These are phyloP conservation scores for Stereocaulon alpinum DNA, from an alignment of 495 filamentous ascomycete genomes.

Conservation along the genomic window DNA sequence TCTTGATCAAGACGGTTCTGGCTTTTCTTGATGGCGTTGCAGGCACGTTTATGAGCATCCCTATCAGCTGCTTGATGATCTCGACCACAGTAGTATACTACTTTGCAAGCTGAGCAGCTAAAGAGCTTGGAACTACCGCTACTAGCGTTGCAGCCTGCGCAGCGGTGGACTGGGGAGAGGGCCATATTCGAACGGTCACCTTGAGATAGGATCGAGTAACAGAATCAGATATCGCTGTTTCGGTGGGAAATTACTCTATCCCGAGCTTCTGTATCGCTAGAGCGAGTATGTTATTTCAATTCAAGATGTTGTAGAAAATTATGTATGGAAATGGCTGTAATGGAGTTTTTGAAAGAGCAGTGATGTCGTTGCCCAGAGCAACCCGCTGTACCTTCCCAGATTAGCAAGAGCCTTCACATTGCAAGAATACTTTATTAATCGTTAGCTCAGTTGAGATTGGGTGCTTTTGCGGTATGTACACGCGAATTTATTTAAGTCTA, in stretches of 20 bases:
- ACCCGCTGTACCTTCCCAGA: neutral
- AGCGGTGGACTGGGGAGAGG: neutral
- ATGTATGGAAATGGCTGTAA: neutral
- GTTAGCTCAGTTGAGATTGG: too few species aligned
- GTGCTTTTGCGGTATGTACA: too few species aligned
- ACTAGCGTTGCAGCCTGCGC: neutral
- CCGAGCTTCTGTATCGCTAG: neutral
- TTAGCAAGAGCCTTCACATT: too few species aligned
- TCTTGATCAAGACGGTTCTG: conserved; percentile 17
- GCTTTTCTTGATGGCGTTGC: conserved; percentile 29
- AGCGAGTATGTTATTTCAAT: neutral
- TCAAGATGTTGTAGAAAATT: neutral
- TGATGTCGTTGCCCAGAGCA: neutral
- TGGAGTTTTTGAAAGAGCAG: neutral
- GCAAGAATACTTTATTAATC: too few species aligned
- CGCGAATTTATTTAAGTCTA: too few species aligned
- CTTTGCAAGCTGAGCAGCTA: conserved; percentile 35
- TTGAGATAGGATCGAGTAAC: neutral
- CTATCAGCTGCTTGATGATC: conserved; percentile 35
- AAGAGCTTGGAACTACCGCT: conserved; percentile 10
- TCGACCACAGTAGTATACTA: conserved; percentile 36
- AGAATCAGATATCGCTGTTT: neutral
- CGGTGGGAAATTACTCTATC: neutral
- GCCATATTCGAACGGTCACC: neutral
- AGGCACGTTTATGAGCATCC: conserved; percentile 33